Evolutionary conservation across 2,329 filamentous ascomycete genomes (phyloP), one percentile per base, ranked within the genome.

Genomic region (Davidsoniella virescens): DNA sequence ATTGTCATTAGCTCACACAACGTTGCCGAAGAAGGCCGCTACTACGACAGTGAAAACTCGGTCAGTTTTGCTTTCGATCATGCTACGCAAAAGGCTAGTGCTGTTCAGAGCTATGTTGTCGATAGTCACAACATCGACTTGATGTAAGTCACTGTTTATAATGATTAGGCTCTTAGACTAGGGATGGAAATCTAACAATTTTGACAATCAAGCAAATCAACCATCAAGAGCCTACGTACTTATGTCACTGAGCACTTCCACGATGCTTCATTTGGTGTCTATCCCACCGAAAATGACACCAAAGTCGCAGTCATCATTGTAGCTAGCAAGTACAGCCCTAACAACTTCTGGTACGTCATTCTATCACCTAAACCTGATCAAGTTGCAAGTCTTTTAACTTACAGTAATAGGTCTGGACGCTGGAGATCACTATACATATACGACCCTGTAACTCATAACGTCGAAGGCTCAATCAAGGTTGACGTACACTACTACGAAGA

Each of bases 401-500:
- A 40, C 14, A 25, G 17, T 17, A 45, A 18, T 56, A 87, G 84
- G 86, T 96, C 95, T 67, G 92, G 92, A 55, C 87, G 92, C 55
- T 98, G 92, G 86, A 84, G 92, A 60, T 88, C 86, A 44, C 73
- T 83, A 49, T 96, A 96, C 70, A 75, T 83, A 59, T 83, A 84
- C 65, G 74, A 81, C 55, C 80, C 87, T 4, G 69, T 78, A n/a
- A 75, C 76, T 1, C 72, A 72, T 56, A 71, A 71, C 44, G 69
- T 96, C 41, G 78, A 80, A 37, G 92, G 92, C 59, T 79, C 73
- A 53, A 80, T 96, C 65, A 87, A 90, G 64, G 85, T 95, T 49
- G 88, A 96, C 58, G 90, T 98, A 47, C 92, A 98, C 72, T 98
- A 98, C 73, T 98, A 98, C 70, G 92, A 98, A 68, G 93, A 98